Base-by-base conservation (phyloP, 495 filamentous ascomycete species). In the Annulohypoxylon maeteangense region DNA sequence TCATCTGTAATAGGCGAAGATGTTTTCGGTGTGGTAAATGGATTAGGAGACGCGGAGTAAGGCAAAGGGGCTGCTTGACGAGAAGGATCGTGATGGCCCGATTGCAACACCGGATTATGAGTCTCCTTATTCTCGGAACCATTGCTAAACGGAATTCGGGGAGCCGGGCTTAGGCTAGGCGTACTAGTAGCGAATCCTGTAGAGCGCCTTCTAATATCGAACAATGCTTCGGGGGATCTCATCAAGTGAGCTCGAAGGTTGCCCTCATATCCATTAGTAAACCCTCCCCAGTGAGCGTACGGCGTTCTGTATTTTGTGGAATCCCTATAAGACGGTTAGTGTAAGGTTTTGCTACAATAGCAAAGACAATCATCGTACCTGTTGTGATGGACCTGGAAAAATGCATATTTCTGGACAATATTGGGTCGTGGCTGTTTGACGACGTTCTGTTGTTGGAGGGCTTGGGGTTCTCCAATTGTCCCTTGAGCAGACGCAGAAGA, bases 181-280 rank as follows among this genome's bases (percentile, higher is more conserved):
- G 62, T 47, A 29, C 34, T 45, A 31, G 32, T 57, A 32, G 50
- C 63, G 42, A 75, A 71, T 14, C 70, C 50, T 27, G 56, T 51
- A 23, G 75, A 68, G 42, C 62, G 73, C 12, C 60, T 74, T 22
- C 62, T 75, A 45, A 77, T 67, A 1, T 71, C 78, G 11, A 78
- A 76, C 1, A 84, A 66, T 3, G 78, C 78, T 23, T 79, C 76
- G 29, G 79, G 81, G 10, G 81, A 76, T 45, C 77, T 80, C 64
- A 82, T 76, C 61, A 86, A 62, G 64, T 87, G 84, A 5, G 80
- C 80, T 31, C 80, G 74, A 5, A 85, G 71, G 12, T 80, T 83
- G 12, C 84, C 85, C 65, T 87, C 84, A 48, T 87, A 88, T 4
- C 85, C 85, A 61, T 88, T 87, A 11, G 84, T 85, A 65, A 87